A percentile compares a stretch with the other conserved stretches of the same genome.
Evolutionary conservation across 768 basidiomycete genomes (phyloP).

Genomic region (Mycena rebaudengoi): DNA sequence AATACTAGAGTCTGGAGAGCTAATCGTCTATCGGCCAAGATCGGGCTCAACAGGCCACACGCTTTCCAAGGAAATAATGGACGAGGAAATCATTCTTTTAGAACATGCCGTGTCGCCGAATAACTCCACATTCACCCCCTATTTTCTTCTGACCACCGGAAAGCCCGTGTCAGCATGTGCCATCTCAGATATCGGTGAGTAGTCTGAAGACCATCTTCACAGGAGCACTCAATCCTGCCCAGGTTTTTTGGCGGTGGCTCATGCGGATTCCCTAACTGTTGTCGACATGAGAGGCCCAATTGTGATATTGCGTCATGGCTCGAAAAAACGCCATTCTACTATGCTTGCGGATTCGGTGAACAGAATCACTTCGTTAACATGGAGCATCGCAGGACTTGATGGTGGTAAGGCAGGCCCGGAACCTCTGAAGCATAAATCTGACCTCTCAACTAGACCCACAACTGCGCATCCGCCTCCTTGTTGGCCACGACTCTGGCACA

Average conservation of each 20-base stretch:
- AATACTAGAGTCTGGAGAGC: conserved; percentile 62
- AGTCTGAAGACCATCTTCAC: neutral
- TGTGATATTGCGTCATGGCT: conserved; percentile 61
- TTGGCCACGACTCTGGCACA: conserved; percentile 63
- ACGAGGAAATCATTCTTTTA: conserved; percentile 63
- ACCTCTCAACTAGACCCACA: conserved; percentile 47
- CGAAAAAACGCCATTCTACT: conserved; percentile 45
- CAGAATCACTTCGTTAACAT: conserved; percentile 63
- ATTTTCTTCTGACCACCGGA: conserved; percentile 61
- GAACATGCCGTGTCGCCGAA: conserved; percentile 53
- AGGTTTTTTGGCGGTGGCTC: conserved; percentile 85
- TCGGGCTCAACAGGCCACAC: conserved; percentile 26
- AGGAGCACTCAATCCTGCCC: conserved; percentile 7
- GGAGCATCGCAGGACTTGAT: conserved; percentile 68
- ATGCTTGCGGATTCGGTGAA: conserved; percentile 46
- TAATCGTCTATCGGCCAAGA: conserved; percentile 59
- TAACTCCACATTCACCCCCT: conserved; percentile 63
- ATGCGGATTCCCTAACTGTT: conserved; percentile 63
- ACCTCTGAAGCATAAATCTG: conserved; percentile 4
- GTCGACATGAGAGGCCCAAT: conserved; percentile 81
- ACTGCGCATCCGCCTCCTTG: conserved; percentile 67
- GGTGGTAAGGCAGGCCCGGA: conserved; percentile 49
- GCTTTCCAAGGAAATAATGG: conserved; percentile 34
- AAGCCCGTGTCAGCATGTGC: conserved; percentile 61
- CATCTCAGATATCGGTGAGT: conserved; percentile 77